These are phyloP conservation scores for Ramaria rubella DNA, from an alignment of 768 basidiomycete species.

Conservation along the genomic window DNA sequence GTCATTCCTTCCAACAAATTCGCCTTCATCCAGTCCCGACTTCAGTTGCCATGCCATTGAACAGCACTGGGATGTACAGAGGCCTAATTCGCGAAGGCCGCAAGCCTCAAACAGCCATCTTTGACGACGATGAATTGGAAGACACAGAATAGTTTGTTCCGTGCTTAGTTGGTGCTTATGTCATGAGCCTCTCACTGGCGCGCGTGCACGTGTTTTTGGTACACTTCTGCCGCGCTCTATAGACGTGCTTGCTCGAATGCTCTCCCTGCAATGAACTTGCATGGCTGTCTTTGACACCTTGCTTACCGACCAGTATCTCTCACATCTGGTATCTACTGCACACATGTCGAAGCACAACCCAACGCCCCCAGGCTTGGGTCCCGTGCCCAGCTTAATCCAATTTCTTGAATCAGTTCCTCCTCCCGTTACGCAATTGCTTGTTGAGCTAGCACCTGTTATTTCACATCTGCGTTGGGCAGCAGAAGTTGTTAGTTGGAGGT, in stretches of 20 bases:
- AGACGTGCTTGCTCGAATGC: neutral
- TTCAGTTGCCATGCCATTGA: constrained; percentile 67
- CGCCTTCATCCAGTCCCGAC: neutral
- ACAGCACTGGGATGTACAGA: constrained; percentile 78
- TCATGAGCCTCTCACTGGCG: neutral
- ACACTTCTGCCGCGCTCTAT: no score
- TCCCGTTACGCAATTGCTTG: constrained; percentile 52
- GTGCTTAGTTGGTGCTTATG: neutral
- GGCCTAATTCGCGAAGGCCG: constrained; percentile 69
- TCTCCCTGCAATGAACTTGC: neutral
- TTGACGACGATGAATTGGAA: constrained; percentile 50
- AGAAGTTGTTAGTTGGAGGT: constrained; percentile 54
- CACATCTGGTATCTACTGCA: neutral
- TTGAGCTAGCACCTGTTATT: constrained; percentile 54
- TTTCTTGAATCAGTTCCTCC: constrained; percentile 57
- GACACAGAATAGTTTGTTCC: neutral
- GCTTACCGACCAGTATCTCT: neutral
- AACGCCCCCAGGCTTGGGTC: neutral
- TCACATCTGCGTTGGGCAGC: constrained; percentile 34
- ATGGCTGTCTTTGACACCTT: constrained; percentile 3
- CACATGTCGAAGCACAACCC: neutral
- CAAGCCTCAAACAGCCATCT: constrained; percentile 67
- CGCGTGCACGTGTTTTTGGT: neutral
- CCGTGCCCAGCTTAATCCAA: constrained; percentile 17
- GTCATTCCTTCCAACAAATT: neutral